A percentile compares a stretch with the other conserved stretches of the same genome.
Conservation (phyloP, 805 yeast genomes). For the Ogataea henricii region DNA sequence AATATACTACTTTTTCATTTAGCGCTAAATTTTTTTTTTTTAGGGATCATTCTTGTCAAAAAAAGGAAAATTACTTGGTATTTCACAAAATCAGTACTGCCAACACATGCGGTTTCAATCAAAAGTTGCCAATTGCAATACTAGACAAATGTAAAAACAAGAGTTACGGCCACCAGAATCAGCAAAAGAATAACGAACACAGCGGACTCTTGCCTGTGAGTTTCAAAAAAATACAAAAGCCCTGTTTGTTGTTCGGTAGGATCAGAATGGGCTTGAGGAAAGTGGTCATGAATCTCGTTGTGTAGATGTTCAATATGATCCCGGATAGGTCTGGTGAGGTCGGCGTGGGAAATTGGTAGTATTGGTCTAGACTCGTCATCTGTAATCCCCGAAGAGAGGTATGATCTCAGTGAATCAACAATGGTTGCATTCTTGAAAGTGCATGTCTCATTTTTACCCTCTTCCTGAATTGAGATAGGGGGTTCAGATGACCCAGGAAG, state of each 20-base stretch:
- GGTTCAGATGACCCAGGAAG: conserved; percentile 11
- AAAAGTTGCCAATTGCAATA: not conserved
- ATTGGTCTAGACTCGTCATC: conserved; percentile 16
- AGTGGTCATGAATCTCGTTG: not conserved
- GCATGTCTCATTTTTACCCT: conserved; percentile 4
- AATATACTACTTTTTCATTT: not conserved
- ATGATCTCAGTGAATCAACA: conserved; percentile 18
- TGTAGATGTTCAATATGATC: conserved; percentile 1
- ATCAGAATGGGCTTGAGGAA: not conserved
- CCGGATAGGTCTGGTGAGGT: conserved; percentile 3
- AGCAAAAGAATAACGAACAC: not conserved
- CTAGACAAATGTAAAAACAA: not conserved
- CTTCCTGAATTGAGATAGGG: not conserved
- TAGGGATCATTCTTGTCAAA: not conserved
- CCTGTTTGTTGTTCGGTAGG: not conserved
- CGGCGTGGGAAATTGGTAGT: conserved; percentile 15
- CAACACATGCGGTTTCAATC: not conserved
- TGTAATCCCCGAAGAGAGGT: conserved; percentile 14
- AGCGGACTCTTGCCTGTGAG: not conserved
- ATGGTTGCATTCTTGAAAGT: conserved; percentile 14
- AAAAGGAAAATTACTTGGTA: conserved; percentile 1
- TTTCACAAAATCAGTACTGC: not conserved
- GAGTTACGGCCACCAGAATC: not conserved
- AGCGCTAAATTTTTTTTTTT: conserved; percentile 5
- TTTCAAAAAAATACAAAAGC: not conserved